Evolutionary conservation across 805 yeast species (phyloP), one percentile per base, ranked within the genome.

Genomic region (Candida dajiaensis): DNA sequence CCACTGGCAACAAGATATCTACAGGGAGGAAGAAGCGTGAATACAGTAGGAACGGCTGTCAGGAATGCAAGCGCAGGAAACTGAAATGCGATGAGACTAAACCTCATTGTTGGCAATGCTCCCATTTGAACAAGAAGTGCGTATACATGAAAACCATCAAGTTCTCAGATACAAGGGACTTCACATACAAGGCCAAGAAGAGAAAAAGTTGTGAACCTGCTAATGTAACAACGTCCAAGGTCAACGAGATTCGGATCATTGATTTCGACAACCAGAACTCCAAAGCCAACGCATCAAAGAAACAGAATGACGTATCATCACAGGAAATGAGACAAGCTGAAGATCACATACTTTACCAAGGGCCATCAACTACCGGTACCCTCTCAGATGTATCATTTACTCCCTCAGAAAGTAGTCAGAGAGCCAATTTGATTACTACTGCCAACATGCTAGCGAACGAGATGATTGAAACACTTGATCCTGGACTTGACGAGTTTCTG

Each of bases 11-110:
- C n/a, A 28, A n/a, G 31, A 28, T 28, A 28, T 20, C 36, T 8
- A 11, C 36, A 11, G 36, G 36, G 20, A 36, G 39, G 38, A 69
- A 69, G 56, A 71, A 68, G 57, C 54, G 77, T 42, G 59, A 65
- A 43, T 72, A 73, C 51, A 69, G 74, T 23, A 59, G 75, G 42
- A 66, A 70, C 46, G 78, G 78, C 6, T 73, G 78, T 47, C 54
- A 56, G 37, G 74, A 71, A 50, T 73, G 78, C 56, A 73, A 72
- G 54, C 51, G 71, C 39, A 58, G 77, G 35, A 71, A 70, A 48
- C 57, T 69, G 45, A 73, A 57, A 49, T 61, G 61, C 39, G 65
- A 54, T 38, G 59, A 55, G 44, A 51, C 51, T 10, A 53, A 56
- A 39, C 60, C 59, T 1, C 52, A 50, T 15, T 72, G 78, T 45